Evolutionary conservation across 2,329 filamentous ascomycete species (phyloP).

Genomic region (Huntiella bhutanensis): DNA sequence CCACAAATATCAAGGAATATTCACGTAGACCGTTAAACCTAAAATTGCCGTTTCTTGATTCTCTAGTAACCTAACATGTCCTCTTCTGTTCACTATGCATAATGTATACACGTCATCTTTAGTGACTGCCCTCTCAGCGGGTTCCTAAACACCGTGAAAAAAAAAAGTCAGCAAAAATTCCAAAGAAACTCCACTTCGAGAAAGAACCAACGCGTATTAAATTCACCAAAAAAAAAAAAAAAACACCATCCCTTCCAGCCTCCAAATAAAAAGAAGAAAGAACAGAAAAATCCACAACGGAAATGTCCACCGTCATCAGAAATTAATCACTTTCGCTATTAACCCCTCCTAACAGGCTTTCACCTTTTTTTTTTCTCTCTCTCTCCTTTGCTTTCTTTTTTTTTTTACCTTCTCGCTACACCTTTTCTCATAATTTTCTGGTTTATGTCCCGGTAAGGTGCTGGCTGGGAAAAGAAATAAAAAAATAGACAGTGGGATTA

Average conservation of each 20-base stretch:
- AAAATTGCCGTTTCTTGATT: neutral
- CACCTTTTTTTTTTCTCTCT: neutral
- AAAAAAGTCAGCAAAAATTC: neutral
- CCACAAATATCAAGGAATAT: neutral
- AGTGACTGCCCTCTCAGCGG: no score
- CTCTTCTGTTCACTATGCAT: no score
- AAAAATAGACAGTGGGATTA: no score
- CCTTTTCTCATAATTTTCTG: neutral
- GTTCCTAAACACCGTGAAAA: neutral
- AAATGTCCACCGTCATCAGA: neutral
- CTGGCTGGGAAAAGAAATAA: no score
- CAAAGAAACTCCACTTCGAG: neutral
- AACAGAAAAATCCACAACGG: neutral
- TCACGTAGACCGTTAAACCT: neutral
- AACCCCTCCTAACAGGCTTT: no score
- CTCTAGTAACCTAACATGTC: no score
- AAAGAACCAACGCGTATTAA: neutral
- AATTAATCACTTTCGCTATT: neutral
- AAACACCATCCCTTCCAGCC: neutral
- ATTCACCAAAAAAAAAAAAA: neutral
- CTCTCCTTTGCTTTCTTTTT: neutral
- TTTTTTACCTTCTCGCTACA: neutral
- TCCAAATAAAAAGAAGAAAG: neutral
- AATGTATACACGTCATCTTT: no score
- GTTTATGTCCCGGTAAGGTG: no score